phyloP scores from a whole-genome alignment of 164 flowering plant genomes.

The Magnolia changhungtana region DNA sequence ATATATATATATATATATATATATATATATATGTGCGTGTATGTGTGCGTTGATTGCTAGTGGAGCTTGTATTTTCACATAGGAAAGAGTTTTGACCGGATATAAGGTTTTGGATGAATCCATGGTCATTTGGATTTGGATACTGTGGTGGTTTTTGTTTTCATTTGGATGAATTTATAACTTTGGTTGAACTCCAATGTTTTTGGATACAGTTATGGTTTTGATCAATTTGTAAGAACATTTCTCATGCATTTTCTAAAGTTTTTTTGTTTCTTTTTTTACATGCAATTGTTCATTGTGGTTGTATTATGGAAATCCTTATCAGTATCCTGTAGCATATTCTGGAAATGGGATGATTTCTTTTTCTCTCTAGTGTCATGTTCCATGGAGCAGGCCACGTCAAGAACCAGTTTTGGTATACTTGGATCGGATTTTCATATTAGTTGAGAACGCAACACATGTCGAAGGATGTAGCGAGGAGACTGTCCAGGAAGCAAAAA shows the following conservation, averaged over 20 bases:
- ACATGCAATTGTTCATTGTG: background rate
- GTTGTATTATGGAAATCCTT: background rate
- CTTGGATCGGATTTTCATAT: slow-evolving; percentile 77
- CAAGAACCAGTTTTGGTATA: slow-evolving; percentile 93
- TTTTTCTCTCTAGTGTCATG: slow-evolving; percentile 34
- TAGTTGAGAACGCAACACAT: slow-evolving; percentile 86
- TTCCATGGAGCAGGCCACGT: slow-evolving; percentile 99
- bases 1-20: too few relatives aligned
- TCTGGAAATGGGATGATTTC: background rate
- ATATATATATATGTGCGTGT: too few relatives aligned
- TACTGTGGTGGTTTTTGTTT: too few relatives aligned
- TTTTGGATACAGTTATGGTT: slow-evolving; percentile 7
- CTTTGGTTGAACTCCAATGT: too few relatives aligned
- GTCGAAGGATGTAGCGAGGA: slow-evolving; percentile 84
- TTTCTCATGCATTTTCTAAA: background rate
- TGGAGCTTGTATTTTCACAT: too few relatives aligned
- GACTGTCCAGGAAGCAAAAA: slow-evolving; percentile 87
- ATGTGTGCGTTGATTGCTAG: too few relatives aligned
- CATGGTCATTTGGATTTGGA: too few relatives aligned
- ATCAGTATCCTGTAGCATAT: background rate
- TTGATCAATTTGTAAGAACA: slow-evolving; percentile 49
- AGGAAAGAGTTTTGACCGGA: too few relatives aligned
- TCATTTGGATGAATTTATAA: too few relatives aligned
- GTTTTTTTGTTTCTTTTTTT: background rate
- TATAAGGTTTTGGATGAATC: too few relatives aligned